Percentiles rank a stretch among this genome's conserved stretches.
Conservation (phyloP, 1,284 basidiomycete genomes). For the Clitocybe nebularis region DNA sequence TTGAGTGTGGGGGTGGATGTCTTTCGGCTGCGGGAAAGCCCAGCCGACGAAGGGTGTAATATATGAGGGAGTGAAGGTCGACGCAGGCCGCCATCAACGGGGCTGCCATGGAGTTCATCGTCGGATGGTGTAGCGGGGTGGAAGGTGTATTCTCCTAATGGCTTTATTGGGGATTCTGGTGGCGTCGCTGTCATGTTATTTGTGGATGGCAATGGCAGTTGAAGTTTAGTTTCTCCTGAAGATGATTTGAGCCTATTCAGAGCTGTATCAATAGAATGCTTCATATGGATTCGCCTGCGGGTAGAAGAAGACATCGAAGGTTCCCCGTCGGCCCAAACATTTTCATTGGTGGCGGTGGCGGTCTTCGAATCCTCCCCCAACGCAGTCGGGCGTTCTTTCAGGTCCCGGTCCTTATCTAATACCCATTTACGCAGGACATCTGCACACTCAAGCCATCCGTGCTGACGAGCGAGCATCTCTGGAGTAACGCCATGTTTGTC, state of each 20-base stretch:
- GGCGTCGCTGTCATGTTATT: too few species aligned
- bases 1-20: constrained; percentile 21
- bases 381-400: constrained; percentile 36
- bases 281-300: constrained; percentile 49
- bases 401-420: constrained; percentile 55
- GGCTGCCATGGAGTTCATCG: constrained; percentile 17
- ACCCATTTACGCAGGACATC: constrained; percentile 54
- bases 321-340: constrained; percentile 22
- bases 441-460: constrained; percentile 65
- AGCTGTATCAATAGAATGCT: constrained; percentile 62
- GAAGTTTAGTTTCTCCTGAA: constrained; percentile 25
- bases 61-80: constrained; percentile 45
- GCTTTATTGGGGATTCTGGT: constrained; percentile 35
- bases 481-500: constrained; percentile 89
- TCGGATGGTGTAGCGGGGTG: constrained; percentile 24
- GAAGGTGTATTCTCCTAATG: constrained; percentile 38
- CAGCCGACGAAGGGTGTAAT: constrained; percentile 25
- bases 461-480: constrained; percentile 63
- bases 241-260: constrained; percentile 51
- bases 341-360: constrained; percentile 19
- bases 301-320: constrained; percentile 22
- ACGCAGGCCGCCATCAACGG: constrained; percentile 31
- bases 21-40: constrained; percentile 24
- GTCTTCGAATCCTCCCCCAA: constrained; percentile 13
- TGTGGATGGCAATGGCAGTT: constrained; percentile 23